Evolutionary conservation across 352 stramenopile genomes (phyloP).

Genomic region (Globisporangium acanthophoron): DNA sequence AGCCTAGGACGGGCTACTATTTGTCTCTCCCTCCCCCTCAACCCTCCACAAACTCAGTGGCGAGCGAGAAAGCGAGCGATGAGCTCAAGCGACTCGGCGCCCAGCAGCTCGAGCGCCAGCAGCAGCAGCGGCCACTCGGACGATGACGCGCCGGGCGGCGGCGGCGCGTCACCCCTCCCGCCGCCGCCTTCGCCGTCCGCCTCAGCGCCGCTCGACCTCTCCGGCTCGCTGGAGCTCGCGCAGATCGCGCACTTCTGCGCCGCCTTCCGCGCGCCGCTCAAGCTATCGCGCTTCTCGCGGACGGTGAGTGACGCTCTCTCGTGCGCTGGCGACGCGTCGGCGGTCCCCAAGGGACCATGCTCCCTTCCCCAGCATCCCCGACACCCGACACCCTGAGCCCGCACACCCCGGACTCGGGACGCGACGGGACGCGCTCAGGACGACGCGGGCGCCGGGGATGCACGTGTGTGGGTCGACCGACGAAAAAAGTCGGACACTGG

Average conservation of each 20-base stretch:
- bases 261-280: constrained; percentile 65
- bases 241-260: constrained; percentile 74
- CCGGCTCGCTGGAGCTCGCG: constrained; percentile 44
- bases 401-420: too few species aligned
- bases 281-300: constrained; percentile 63
- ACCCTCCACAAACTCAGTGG: too few species aligned
- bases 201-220: constrained; percentile 22
- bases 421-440: too few species aligned
- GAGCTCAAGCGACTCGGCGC: constrained; percentile 1
- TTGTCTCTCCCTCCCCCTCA: too few species aligned
- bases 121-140: constrained; percentile 33
- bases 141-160: constrained; percentile 18
- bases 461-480: too few species aligned
- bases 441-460: too few species aligned
- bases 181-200: constrained; percentile 1
- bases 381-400: too few species aligned
- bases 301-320: constrained; percentile 34
- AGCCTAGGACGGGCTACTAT: too few species aligned
- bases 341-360: too few species aligned
- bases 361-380: too few species aligned
- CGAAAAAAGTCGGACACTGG: too few species aligned
- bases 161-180: neutral
- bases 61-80: neutral
- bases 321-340: too few species aligned
- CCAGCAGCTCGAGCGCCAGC: constrained; percentile 35